Base-by-base conservation (phyloP, 2,329 filamentous ascomycete species). In the Ambrosiella cleistominuta region DNA sequence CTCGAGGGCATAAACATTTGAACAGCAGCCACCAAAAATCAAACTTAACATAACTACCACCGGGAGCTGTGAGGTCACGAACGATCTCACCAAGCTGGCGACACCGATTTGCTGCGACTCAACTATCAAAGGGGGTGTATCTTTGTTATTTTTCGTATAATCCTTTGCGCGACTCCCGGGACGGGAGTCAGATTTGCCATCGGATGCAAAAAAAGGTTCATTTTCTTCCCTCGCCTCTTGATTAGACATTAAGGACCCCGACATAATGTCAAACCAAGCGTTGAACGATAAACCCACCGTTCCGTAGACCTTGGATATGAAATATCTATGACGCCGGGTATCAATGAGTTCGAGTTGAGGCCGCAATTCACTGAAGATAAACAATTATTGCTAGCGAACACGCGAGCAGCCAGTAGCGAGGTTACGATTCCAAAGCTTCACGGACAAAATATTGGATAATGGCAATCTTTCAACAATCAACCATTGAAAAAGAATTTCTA, bases 1-100 rank as follows among this genome's bases (percentile, higher is more conserved):
- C 71, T 98, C 93, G 59, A 98, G 77, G 45, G 91, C 88, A 71
- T 95, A 97, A n/a, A 96, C 90, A 76, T 95, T 95, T 40, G 88
- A 88, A 72, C 90, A 95, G 68, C 89, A 95, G 37, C 93, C 93
- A 56, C 93, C 93, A 69, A 98, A 96, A 61, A 98, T 97, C 63
- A 97, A 78, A 56, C 52, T 44, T 39, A 61, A 39, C 56, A 94
- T 94, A 59, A 77, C 74, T 19, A 76, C 74, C 51, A 83, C 74
- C 59, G 79, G 77, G 42, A 86, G 69, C 77, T 54, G 61, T 39
- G 60, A 60, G 9, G 58, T 40, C 8, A 60, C 12, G 9, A 56
- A 54, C 7, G 44, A 51, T 19, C 38, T 50, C 2, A 61, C 15
- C 19, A 59, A 37, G 8, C 39, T 7, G 12, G 13, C 1, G 27